Evolutionary conservation across 2,329 filamentous ascomycete species (phyloP).

Genomic region (Juglanconis sp.): DNA sequence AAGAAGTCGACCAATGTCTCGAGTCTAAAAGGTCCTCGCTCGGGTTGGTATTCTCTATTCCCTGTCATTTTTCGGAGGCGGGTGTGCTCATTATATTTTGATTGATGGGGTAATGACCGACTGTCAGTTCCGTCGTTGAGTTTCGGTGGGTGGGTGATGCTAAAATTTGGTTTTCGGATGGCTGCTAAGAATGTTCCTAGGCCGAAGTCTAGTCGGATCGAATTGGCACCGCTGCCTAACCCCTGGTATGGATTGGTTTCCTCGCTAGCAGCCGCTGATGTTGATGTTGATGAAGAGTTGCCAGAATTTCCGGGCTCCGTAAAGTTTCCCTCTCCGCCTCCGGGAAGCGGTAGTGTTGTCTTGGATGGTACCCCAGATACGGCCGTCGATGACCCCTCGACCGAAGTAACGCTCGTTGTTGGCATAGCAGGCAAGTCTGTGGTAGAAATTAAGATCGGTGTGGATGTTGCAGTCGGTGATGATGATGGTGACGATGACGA

Average conservation of each 20-base stretch:
- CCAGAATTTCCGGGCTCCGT: background rate
- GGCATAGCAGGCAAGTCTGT: slow-evolving; percentile 2
- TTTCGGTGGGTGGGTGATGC: background rate
- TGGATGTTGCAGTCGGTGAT: background rate
- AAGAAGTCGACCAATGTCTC: background rate
- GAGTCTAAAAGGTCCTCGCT: background rate
- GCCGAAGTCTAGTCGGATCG: background rate
- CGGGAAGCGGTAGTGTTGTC: slow-evolving; percentile 6
- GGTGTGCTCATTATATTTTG: background rate
- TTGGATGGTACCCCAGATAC: slow-evolving; percentile 7
- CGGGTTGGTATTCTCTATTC: background rate
- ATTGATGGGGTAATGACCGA: background rate
- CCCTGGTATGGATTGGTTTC: slow-evolving; percentile 6
- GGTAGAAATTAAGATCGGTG: background rate
- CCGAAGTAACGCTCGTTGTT: slow-evolving; percentile 13
- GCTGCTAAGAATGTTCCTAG: slow-evolving; percentile 4
- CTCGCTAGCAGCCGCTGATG: background rate
- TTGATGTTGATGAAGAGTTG: background rate
- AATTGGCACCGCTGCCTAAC: slow-evolving; percentile 4
- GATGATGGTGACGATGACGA: background rate
- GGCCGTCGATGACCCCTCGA: slow-evolving; percentile 14
- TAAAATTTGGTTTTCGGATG: background rate
- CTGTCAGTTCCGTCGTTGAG: background rate
- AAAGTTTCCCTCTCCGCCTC: slow-evolving; percentile 3
- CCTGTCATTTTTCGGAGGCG: background rate